phyloP scores from a whole-genome alignment of 306 rosid genomes.

The Quercus suber region DNA sequence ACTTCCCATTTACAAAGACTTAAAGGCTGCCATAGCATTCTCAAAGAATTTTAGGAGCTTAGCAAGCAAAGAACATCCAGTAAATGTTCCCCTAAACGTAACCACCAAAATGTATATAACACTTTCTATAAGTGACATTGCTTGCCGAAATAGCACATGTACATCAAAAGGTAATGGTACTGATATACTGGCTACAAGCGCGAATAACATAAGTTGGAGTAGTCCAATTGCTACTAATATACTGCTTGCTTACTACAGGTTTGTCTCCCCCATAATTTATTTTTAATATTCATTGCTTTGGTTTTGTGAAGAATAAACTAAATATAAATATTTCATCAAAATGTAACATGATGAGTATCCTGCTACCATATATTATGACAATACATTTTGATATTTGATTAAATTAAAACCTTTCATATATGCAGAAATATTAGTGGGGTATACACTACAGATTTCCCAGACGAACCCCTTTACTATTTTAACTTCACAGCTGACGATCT shows the following conservation, averaged over 20 bases:
- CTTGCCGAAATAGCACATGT: slow-evolving; percentile 24
- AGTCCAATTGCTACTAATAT: slow-evolving; percentile 24
- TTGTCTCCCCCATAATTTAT: neutral
- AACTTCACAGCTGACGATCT: slow-evolving; percentile 4
- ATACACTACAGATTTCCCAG: slow-evolving; percentile 7
- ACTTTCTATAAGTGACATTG: slow-evolving; percentile 27
- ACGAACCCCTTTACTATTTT: neutral
- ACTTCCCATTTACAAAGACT: slow-evolving; percentile 31
- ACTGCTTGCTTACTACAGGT: slow-evolving; percentile 50
- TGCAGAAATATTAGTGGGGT: slow-evolving; percentile 6
- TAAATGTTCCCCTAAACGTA: slow-evolving; percentile 33
- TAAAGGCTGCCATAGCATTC: slow-evolving; percentile 23
- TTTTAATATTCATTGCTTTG: neutral
- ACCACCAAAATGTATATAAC: slow-evolving; percentile 24
- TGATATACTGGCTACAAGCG: slow-evolving; percentile 25
- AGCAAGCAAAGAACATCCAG: slow-evolving; percentile 20
- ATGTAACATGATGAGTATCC: too few relatives aligned
- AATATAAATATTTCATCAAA: too few relatives aligned
- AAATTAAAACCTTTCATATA: neutral
- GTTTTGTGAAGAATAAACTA: neutral
- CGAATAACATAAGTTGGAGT: slow-evolving; percentile 50
- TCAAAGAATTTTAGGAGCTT: slow-evolving; percentile 27
- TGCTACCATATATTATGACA: too few relatives aligned
- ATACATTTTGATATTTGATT: neutral
- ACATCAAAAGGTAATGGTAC: slow-evolving; percentile 28